These are phyloP conservation scores for Physcomitrium patens DNA, from an alignment of 225 moss, liverwort and hornwort genomes.

Conservation along the genomic window DNA sequence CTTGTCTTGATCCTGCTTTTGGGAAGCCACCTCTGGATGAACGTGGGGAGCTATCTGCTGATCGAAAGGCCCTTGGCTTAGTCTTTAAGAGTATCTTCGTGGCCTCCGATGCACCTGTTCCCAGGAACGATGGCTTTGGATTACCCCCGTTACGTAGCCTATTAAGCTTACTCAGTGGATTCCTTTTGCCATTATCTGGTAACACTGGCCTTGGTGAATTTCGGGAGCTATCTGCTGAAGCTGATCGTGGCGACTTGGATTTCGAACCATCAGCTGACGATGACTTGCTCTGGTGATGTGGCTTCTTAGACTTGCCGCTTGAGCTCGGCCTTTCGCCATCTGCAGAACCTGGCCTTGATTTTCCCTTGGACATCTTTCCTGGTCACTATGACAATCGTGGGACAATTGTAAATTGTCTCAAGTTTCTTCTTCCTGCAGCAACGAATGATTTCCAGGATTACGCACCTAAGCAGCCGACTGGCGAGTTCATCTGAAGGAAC, in stretches of 20 bases:
- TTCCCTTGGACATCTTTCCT: conserved; percentile 22
- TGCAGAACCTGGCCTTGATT: conserved; percentile 9
- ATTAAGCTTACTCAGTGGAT: neutral
- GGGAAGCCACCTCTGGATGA: neutral
- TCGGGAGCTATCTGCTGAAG: neutral
- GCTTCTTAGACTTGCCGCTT: neutral
- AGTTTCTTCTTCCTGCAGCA: neutral
- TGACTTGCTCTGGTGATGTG: neutral
- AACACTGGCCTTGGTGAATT: conserved; percentile 14
- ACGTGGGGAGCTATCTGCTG: neutral
- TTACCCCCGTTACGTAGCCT: no score
- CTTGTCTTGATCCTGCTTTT: neutral
- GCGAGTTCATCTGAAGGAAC: no score
- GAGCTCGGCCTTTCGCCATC: conserved; percentile 21
- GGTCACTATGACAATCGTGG: neutral
- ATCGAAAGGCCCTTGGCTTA: conserved; percentile 17
- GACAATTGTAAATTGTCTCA: neutral
- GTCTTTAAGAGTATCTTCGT: neutral
- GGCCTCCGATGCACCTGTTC: no score
- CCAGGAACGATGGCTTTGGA: no score
- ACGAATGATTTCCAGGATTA: neutral
- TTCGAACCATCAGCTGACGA: neutral
- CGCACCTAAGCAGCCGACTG: neutral
- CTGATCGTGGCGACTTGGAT: neutral
- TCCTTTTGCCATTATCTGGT: neutral